Percentiles rank a stretch among this genome's conserved stretches.
phyloP scores from a whole-genome alignment of 805 yeast genomes.

The Phaffomyces thermotolerans region DNA sequence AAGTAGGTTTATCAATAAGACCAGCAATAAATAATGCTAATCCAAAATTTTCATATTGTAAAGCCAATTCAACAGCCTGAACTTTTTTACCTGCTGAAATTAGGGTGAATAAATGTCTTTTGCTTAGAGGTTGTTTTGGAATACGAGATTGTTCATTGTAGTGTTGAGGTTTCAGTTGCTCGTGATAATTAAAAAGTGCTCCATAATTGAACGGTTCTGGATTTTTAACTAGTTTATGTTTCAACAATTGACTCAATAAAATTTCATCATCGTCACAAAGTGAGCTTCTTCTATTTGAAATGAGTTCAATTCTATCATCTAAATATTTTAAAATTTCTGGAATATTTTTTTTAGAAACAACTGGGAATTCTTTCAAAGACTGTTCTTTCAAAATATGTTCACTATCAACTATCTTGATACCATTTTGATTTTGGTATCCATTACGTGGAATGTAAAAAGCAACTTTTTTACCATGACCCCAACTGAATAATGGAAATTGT shows the following conservation, averaged over 20 bases:
- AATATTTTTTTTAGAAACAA: constrained; percentile 23
- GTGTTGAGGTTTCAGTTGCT: not conserved
- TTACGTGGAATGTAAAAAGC: constrained; percentile 34
- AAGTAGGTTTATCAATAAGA: constrained; percentile 53
- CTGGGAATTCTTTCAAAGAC: constrained; percentile 29
- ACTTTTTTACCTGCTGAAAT: constrained; percentile 56
- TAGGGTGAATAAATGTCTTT: constrained; percentile 48
- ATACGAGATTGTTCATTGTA: constrained; percentile 2
- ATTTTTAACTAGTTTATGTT: constrained; percentile 16
- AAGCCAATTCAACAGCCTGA: constrained; percentile 56
- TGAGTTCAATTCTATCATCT: constrained; percentile 14
- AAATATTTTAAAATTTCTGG: constrained; percentile 22
- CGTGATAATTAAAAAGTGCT: constrained; percentile 15
- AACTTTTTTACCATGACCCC: constrained; percentile 44
- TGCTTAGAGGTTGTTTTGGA: constrained; percentile 22
- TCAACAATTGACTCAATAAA: constrained; percentile 42
- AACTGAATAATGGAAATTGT: constrained; percentile 73
- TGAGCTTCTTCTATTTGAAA: constrained; percentile 16
- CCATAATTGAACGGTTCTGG: constrained; percentile 17
- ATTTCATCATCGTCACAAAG: constrained; percentile 62
- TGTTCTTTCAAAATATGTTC: constrained; percentile 29
- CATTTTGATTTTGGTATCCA: constrained; percentile 24
- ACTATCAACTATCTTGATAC: constrained; percentile 31
- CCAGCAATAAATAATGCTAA: constrained; percentile 68
- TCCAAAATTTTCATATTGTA: constrained; percentile 66